phyloP scores from a whole-genome alignment of 441 rosid species.

The Aleurites moluccanus region DNA sequence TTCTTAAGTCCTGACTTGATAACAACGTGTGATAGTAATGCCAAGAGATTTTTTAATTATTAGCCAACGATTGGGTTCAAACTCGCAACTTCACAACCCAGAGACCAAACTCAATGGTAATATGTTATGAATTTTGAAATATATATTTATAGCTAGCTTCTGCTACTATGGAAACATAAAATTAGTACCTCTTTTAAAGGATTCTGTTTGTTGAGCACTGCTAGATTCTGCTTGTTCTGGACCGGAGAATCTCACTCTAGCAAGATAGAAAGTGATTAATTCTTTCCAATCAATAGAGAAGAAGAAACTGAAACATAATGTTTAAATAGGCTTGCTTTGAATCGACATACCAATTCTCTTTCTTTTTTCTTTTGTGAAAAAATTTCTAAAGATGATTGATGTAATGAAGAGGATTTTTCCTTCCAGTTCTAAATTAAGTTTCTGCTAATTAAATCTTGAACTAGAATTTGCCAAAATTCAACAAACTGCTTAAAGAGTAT shows the following conservation, averaged over 20 bases:
- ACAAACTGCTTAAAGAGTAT: not conserved
- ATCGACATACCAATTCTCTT: not conserved
- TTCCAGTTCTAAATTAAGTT: not conserved
- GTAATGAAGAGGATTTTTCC: not conserved
- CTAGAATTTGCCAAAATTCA: not conserved
- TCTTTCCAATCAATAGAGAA: not conserved
- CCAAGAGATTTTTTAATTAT: too few species aligned
- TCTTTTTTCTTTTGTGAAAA: not conserved
- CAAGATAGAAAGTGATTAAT: not conserved
- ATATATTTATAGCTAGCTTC: not conserved
- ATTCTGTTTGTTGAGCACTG: constrained; percentile 11
- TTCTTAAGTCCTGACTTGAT: not conserved
- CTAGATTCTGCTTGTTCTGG: constrained; percentile 15
- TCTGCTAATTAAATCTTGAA: not conserved
- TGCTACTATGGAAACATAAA: not conserved
- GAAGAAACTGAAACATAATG: not conserved
- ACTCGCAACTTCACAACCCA: too few species aligned
- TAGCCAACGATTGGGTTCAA: too few species aligned
- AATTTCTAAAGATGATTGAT: not conserved
- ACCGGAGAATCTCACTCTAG: constrained; percentile 32
- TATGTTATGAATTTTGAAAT: too few species aligned
- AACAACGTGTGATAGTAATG: too few species aligned
- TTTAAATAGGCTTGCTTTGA: not conserved
- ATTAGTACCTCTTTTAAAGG: constrained; percentile 19
- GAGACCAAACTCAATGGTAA: too few species aligned